Evolutionary conservation across 225 moss, liverwort and hornwort species (phyloP).

Genomic region (Bryum argenteum): DNA sequence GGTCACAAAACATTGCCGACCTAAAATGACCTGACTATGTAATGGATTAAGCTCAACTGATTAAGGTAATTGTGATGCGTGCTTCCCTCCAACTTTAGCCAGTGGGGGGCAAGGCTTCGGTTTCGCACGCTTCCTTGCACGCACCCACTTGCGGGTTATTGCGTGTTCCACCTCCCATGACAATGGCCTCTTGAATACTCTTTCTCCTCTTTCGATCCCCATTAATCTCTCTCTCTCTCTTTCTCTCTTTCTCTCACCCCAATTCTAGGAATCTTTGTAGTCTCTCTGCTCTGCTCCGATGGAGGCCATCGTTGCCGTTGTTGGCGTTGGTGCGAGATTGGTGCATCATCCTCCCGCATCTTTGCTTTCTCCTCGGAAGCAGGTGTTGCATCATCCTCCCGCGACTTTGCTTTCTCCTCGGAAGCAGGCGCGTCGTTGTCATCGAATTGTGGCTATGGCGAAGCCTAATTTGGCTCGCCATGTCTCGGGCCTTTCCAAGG

Average conservation of each 20-base stretch:
- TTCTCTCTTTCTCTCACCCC: not conserved
- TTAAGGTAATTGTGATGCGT: not conserved
- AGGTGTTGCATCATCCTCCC: slow-evolving; percentile 18
- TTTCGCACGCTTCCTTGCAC: slow-evolving; percentile 34
- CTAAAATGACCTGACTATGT: no score
- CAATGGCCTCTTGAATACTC: slow-evolving; percentile 21
- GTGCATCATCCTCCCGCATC: slow-evolving; percentile 19
- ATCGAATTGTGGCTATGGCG: slow-evolving; percentile 38
- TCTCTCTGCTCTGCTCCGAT: slow-evolving; percentile 18
- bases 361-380: no score
- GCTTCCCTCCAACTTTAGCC: slow-evolving; percentile 9
- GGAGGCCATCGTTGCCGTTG: slow-evolving; percentile 36
- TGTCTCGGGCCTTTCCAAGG: slow-evolving; percentile 14
- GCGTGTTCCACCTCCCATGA: slow-evolving; percentile 40
- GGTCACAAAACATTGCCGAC: no score
- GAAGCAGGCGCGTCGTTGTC: slow-evolving; percentile 28
- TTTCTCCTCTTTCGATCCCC: not conserved
- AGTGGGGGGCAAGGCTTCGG: slow-evolving; percentile 4
- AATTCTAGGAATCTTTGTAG: not conserved
- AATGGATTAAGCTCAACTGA: not conserved
- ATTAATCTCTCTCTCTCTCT: no score
- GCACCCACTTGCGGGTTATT: slow-evolving; percentile 29
- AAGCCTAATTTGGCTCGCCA: slow-evolving; percentile 24
- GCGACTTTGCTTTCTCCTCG: slow-evolving; percentile 1
- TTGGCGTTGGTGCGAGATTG: slow-evolving; percentile 9